Conservation (phyloP, 108 stramenopile genomes). For the Seminavis robusta region DNA sequence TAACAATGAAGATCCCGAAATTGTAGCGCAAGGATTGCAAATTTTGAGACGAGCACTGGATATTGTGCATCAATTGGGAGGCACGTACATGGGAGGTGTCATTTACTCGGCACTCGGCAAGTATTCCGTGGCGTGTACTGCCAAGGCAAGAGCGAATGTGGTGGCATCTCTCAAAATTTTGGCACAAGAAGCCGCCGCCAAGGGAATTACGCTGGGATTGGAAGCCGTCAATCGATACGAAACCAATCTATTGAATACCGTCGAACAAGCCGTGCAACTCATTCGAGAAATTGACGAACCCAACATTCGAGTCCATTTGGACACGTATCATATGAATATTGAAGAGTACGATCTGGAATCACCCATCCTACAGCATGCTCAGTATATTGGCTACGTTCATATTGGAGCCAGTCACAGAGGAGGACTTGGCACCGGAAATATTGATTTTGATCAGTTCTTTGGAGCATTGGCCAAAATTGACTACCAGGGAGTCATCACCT, state of each 20-base stretch:
- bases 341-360: background rate
- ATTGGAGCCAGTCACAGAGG: conserved; percentile 1
- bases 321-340: conserved; percentile 7
- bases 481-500: conserved; percentile 6
- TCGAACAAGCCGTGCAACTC: background rate
- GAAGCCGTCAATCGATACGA: conserved; percentile 5
- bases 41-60: background rate
- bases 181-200: background rate
- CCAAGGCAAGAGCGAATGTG: conserved; percentile 1
- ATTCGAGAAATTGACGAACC: background rate
- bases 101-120: conserved; percentile 4
- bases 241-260: conserved; percentile 6
- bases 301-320: conserved; percentile 6
- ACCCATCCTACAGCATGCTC: background rate
- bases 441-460: conserved; percentile 7
- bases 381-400: background rate
- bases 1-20: background rate
- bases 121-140: background rate
- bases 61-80: conserved; percentile 3
- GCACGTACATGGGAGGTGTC: conserved; percentile 3
- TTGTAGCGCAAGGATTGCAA: background rate
- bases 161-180: background rate
- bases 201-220: conserved; percentile 1
- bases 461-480: conserved; percentile 1
- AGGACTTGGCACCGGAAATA: background rate